Conservation (phyloP, 2,329 filamentous ascomycete species). For the Aureobasidium sp. region DNA sequence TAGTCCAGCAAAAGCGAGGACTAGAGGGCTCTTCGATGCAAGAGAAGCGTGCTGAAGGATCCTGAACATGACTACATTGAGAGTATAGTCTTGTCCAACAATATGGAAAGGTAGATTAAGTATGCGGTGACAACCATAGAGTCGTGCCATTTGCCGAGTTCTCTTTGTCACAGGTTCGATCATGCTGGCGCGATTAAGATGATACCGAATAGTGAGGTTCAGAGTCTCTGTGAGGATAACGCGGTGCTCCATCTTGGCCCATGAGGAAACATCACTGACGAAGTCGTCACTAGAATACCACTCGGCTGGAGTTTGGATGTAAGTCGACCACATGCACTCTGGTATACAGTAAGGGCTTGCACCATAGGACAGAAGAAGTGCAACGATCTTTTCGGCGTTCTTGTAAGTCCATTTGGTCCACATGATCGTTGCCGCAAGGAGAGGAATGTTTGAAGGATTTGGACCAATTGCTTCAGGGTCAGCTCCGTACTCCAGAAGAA, state of each 20-base stretch:
- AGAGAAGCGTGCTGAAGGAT: background rate
- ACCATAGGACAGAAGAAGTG: background rate
- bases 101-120: background rate
- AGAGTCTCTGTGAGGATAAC: background rate
- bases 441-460: background rate
- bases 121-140: background rate
- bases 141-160: background rate
- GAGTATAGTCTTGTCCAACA: background rate
- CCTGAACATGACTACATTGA: background rate
- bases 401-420: background rate
- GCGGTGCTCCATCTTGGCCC: background rate
- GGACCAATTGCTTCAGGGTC: background rate
- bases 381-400: background rate
- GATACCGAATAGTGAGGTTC: background rate
- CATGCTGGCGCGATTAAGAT: background rate
- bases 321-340: background rate
- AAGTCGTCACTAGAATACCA: no score
- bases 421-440: background rate
- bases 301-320: background rate
- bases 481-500: background rate
- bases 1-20: conserved; percentile 39
- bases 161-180: background rate
- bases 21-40: background rate
- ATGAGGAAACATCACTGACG: background rate
- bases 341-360: background rate